Percentiles rank a stretch among this genome's conserved stretches.
Conservation (phyloP, 2,329 filamentous ascomycete species). For the Colletotrichum gloeosporioides region DNA sequence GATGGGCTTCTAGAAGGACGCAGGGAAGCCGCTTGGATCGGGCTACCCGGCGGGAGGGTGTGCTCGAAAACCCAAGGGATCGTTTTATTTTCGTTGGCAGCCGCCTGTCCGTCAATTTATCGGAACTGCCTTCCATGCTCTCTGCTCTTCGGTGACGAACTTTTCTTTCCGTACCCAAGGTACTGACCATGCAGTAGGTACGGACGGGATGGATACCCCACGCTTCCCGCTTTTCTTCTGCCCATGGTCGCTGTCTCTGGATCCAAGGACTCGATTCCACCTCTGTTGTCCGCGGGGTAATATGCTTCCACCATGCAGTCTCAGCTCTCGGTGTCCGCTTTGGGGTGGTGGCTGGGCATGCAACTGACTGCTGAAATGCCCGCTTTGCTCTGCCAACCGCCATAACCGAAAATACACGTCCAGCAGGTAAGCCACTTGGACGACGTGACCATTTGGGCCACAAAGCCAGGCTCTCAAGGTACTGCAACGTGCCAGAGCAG, state of each 20-base stretch:
- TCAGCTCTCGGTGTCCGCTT: neutral
- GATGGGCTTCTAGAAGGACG: constrained; percentile 10
- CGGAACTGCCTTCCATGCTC: neutral
- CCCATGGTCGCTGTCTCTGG: neutral
- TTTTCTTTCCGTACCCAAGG: too few species aligned
- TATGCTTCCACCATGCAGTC: neutral
- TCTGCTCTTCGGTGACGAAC: neutral
- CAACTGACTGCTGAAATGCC: neutral
- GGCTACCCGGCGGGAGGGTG: neutral
- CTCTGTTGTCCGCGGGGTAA: neutral
- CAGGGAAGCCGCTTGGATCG: constrained; percentile 3
- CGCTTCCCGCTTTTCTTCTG: neutral
- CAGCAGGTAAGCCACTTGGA: neutral
- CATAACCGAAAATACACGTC: neutral
- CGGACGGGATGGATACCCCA: neutral
- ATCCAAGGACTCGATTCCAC: neutral
- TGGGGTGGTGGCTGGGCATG: neutral
- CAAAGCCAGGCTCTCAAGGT: neutral
- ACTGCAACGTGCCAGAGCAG: neutral
- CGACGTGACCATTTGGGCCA: neutral
- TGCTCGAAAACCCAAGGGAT: neutral
- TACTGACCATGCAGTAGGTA: too few species aligned
- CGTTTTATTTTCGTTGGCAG: neutral
- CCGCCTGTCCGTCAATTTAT: neutral
- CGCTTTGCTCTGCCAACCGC: neutral